Percentiles rank a stretch among this genome's conserved stretches.
Conservation (phyloP, 352 stramenopile species). For the Phytophthora fragariae region DNA sequence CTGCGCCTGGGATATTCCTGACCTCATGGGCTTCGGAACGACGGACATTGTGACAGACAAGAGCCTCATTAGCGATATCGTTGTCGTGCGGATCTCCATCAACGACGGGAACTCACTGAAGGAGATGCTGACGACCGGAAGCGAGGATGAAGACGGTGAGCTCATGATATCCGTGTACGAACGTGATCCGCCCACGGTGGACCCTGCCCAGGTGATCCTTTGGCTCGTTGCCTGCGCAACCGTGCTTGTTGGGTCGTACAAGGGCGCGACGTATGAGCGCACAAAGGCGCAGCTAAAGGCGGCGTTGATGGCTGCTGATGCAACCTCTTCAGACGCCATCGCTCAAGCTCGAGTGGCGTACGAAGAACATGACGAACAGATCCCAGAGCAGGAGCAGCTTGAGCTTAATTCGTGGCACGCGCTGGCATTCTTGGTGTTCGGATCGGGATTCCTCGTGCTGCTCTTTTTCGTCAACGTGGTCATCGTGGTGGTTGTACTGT, state of each 20-base stretch:
- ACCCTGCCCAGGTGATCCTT: constrained; percentile 77
- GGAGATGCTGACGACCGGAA: constrained; percentile 35
- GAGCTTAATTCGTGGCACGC: constrained; percentile 92
- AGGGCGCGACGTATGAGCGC: constrained; percentile 69
- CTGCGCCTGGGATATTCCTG: constrained; percentile 81
- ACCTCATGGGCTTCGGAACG: constrained; percentile 70
- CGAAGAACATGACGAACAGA: constrained; percentile 63
- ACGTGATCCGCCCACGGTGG: constrained; percentile 60
- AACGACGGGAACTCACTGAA: constrained; percentile 67
- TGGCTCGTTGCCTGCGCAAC: constrained; percentile 81
- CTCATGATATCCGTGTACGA: constrained; percentile 71
- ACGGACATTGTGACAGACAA: constrained; percentile 45
- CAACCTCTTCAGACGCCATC: constrained; percentile 60
- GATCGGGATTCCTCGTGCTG: constrained; percentile 89
- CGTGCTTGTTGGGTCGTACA: constrained; percentile 79
- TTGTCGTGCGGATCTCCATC: constrained; percentile 79
- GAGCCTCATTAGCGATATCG: constrained; percentile 57
- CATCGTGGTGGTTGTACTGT: constrained; percentile 80
- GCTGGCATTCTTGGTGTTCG: constrained; percentile 91
- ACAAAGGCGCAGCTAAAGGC: constrained; percentile 68
- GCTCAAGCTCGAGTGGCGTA: constrained; percentile 59
- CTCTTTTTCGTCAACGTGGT: constrained; percentile 91
- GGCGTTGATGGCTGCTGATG: constrained; percentile 53
- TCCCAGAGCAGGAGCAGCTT: constrained; percentile 73
- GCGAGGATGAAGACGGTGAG: constrained; percentile 32